Evolutionary conservation across 2,329 filamentous ascomycete genomes (phyloP).

Genomic region (Taxawa tesnikishii): DNA sequence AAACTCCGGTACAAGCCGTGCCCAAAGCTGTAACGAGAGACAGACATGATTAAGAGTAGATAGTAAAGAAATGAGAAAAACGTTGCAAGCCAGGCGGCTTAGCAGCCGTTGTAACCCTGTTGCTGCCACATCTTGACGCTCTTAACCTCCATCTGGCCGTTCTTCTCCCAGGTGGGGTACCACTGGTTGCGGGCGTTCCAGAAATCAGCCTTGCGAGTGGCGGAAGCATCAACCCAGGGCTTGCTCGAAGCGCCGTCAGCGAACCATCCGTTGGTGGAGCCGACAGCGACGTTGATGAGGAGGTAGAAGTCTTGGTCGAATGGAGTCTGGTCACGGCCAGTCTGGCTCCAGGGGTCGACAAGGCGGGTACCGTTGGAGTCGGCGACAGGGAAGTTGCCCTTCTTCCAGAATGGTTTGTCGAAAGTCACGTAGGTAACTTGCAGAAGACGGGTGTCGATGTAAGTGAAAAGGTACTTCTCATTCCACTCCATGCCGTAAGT

Average conservation of each 20-base stretch:
- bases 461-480: slow-evolving; percentile 79
- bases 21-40: no score
- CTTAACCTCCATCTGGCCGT: slow-evolving; percentile 27
- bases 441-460: slow-evolving; percentile 66
- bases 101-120: slow-evolving; percentile 34
- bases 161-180: slow-evolving; percentile 23
- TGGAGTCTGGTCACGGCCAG: slow-evolving; percentile 22
- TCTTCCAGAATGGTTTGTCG: slow-evolving; percentile 25
- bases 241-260: slow-evolving; percentile 58
- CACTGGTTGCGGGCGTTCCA: slow-evolving; percentile 42
- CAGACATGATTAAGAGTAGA: no score
- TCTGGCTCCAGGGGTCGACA: slow-evolving; percentile 23
- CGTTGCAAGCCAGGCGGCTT: no score
- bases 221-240: slow-evolving; percentile 63
- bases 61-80: no score
- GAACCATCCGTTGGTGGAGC: slow-evolving; percentile 55
- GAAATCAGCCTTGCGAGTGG: slow-evolving; percentile 61
- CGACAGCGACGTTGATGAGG: slow-evolving; percentile 27
- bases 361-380: slow-evolving; percentile 23
- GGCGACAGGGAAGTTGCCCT: slow-evolving; percentile 22
- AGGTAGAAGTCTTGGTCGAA: slow-evolving; percentile 30
- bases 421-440: slow-evolving; percentile 64
- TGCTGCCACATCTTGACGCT: slow-evolving; percentile 36
- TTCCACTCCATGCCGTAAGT: slow-evolving; percentile 78
- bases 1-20: no score